These are phyloP conservation scores for Bullera alba DNA, from an alignment of 768 basidiomycete genomes.

Conservation along the genomic window DNA sequence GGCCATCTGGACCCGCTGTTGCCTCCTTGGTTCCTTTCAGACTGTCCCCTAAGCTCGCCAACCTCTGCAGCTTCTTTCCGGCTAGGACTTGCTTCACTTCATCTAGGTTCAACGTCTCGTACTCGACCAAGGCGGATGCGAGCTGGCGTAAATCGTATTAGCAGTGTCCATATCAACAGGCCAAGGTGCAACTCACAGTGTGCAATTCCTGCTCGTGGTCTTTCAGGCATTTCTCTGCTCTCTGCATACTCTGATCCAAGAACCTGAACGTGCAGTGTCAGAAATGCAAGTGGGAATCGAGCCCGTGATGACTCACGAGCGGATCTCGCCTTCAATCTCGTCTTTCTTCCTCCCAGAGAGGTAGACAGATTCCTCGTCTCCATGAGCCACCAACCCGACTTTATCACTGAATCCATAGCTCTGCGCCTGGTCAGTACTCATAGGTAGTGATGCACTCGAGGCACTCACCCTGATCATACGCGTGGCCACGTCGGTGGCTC, in stretches of 20 bases:
- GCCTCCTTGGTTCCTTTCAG: conserved; percentile 23
- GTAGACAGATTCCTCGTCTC: conserved; percentile 62
- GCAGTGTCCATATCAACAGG: background rate
- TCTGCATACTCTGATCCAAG: conserved; percentile 62
- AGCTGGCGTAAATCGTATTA: conserved; percentile 59
- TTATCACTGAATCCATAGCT: conserved; percentile 47
- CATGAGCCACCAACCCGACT: conserved; percentile 67
- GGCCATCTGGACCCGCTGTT: conserved; percentile 12
- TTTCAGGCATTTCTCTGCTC: conserved; percentile 61
- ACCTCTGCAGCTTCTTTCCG: conserved; percentile 55
- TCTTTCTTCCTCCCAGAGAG: conserved; percentile 70
- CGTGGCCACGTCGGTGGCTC: conserved; percentile 71
- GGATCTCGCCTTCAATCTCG: conserved; percentile 81
- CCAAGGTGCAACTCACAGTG: conserved; percentile 38
- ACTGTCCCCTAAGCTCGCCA: conserved; percentile 19
- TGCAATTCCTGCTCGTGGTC: conserved; percentile 68
- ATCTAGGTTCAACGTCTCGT: conserved; percentile 81
- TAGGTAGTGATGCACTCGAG: conserved; percentile 72
- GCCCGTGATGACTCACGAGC: conserved; percentile 57
- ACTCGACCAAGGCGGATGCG: conserved; percentile 83
- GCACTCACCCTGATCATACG: conserved; percentile 78
- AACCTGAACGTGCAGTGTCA: conserved; percentile 47
- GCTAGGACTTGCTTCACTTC: conserved; percentile 80
- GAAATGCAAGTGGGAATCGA: conserved; percentile 8
- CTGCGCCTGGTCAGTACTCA: conserved; percentile 50